Conservation (phyloP, 2,329 filamentous ascomycete genomes). For the Neofusicoccum ribis region DNA sequence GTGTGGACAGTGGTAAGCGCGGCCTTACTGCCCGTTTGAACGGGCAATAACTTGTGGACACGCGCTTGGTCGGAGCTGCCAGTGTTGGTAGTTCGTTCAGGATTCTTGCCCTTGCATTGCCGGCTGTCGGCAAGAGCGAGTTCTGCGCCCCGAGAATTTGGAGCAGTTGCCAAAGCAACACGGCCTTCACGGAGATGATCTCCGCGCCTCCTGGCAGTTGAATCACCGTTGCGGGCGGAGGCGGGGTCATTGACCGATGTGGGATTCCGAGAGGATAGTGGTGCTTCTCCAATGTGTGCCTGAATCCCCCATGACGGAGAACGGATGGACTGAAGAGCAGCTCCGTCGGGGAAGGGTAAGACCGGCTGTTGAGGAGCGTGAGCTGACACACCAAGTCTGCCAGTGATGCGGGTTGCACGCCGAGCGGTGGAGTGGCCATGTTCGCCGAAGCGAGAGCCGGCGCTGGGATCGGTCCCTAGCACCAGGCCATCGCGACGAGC, state of each 20-base stretch:
- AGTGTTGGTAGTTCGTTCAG: neutral
- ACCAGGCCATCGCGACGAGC: neutral
- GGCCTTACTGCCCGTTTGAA: neutral
- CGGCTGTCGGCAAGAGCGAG: neutral
- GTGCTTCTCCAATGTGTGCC: neutral
- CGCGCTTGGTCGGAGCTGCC: no score
- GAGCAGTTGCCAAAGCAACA: neutral
- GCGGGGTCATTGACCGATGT: neutral
- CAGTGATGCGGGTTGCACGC: neutral
- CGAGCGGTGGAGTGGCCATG: neutral
- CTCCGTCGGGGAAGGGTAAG: neutral
- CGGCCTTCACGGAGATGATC: no score
- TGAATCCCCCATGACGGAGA: neutral
- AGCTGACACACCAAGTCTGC: neutral
- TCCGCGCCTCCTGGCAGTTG: neutral
- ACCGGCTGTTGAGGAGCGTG: neutral
- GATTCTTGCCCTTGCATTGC: neutral
- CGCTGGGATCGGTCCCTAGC: constrained; percentile 1
- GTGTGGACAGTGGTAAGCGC: neutral
- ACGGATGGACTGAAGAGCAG: no score
- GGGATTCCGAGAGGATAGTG: neutral
- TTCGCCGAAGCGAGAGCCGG: constrained; percentile 5
- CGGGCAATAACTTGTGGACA: neutral
- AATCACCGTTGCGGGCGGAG: neutral
- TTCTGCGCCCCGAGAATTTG: neutral